Percentiles rank a stretch among this genome's conserved stretches.
phyloP scores from a whole-genome alignment of 441 rosid species.

The Euphorbia corollata region DNA sequence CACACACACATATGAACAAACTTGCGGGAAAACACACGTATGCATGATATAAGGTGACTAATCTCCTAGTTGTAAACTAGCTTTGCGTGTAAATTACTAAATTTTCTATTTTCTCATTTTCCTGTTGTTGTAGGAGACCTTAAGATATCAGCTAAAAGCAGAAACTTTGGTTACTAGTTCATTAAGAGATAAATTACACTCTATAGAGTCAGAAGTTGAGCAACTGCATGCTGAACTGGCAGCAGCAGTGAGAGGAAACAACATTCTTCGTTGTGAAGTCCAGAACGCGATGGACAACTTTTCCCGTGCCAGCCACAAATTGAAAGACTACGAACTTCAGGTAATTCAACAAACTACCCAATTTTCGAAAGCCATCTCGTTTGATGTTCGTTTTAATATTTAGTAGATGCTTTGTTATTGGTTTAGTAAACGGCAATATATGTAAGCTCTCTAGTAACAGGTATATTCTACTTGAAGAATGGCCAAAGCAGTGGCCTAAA shows the following conservation, averaged over 20 bases:
- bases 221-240: slow-evolving; percentile 83
- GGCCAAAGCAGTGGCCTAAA: not conserved
- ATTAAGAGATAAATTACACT: slow-evolving; percentile 71
- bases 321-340: slow-evolving; percentile 79
- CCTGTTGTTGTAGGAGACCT: slow-evolving; percentile 37
- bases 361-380: not conserved
- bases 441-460: no score
- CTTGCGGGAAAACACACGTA: not conserved
- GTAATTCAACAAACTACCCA: slow-evolving; percentile 24
- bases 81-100: not conserved
- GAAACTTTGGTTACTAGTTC: slow-evolving; percentile 64
- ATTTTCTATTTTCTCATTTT: slow-evolving; percentile 13
- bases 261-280: slow-evolving; percentile 63
- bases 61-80: not conserved
- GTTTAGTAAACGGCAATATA: no score
- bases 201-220: slow-evolving; percentile 75
- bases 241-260: slow-evolving; percentile 68
- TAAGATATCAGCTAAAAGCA: slow-evolving; percentile 58
- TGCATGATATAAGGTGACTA: not conserved
- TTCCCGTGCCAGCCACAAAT: slow-evolving; percentile 56
- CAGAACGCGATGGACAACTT: slow-evolving; percentile 64
- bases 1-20: not conserved
- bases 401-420: no score
- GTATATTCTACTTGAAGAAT: not conserved
- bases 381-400: not conserved